Evolutionary conservation across 2,329 filamentous ascomycete genomes (phyloP), one percentile per base, ranked within the genome.

Genomic region (Colletotrichum chlorophyti): DNA sequence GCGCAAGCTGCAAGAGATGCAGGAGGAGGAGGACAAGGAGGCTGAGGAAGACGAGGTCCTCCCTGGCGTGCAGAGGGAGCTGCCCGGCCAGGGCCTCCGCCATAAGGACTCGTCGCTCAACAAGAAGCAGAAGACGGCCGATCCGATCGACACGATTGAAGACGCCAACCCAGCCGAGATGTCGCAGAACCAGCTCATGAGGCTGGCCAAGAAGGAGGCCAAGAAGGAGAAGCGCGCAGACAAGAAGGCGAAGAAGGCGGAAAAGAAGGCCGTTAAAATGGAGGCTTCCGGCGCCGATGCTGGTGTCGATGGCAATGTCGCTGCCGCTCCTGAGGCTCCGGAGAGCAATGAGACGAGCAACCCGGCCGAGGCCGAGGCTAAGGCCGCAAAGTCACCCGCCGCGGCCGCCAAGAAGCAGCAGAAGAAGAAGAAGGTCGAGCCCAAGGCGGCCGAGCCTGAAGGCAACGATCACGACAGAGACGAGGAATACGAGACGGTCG

Each of bases 1-100:
- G 79, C 85, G 92, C 59, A 96, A 96, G 77, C 80, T 90, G 24
- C 84, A 87, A 51, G 85, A 89, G 63, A 76, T 87, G 55, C 80
- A 83, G 53, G 72, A 79, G n/a, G 71, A 80, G 19, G 74, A 75
- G 23, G 77, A 74, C 31, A 70, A 74, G 53, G 72, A 74, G n/a
- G 66, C 70, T 29, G 76, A 75, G 17, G 80, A 76, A 2, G 78
- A 77, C 60, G 82, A 78, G 19, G 73, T 74, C 12, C 74, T 84
- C 5, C 75, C 81, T 0, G 85, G 83, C 10, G 77, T 88, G 41
- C 82, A 85, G 60, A 75, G 75, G 52, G 86, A 89, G 71, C 77
- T 79, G 64, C 89, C 89, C 3, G 79, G 82, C 38, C 83, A 92
- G 70, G 88, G 88, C 2, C 69, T 91, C 62, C 89, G 78, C 69